Conservation (phyloP, 768 basidiomycete genomes). For the Lyophyllum semitale region DNA sequence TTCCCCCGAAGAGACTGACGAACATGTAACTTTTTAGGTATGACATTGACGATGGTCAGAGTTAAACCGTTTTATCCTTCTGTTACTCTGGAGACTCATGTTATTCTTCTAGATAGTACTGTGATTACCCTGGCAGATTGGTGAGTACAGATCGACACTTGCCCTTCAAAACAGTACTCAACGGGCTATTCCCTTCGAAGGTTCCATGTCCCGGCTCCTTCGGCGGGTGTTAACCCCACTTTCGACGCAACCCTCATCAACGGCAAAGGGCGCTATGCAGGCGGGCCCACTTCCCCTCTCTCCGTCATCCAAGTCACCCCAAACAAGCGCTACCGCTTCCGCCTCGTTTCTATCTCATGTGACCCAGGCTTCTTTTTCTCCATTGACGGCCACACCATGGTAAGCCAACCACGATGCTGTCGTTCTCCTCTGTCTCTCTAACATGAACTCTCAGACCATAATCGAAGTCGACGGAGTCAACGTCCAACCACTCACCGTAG, state of each 20-base stretch:
- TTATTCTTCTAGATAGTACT: not conserved
- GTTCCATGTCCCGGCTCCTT: constrained; percentile 36
- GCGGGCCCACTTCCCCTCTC: constrained; percentile 40
- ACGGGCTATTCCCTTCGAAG: constrained; percentile 16
- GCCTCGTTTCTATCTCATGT: constrained; percentile 54
- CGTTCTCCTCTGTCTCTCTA: constrained; percentile 12
- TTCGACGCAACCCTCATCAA: constrained; percentile 53
- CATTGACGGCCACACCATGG: constrained; percentile 40
- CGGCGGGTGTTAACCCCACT: constrained; percentile 17
- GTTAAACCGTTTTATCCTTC: not conserved
- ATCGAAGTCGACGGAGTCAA: constrained; percentile 43
- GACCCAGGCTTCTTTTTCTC: constrained; percentile 45
- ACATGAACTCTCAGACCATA: constrained; percentile 25
- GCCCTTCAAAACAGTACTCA: not conserved
- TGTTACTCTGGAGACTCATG: not conserved
- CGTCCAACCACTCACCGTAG: constrained; percentile 33
- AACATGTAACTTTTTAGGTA: too few relatives aligned
- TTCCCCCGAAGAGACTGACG: too few relatives aligned
- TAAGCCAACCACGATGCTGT: constrained; percentile 17
- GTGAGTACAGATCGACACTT: not conserved
- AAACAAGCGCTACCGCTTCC: constrained; percentile 53
- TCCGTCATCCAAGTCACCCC: constrained; percentile 44
- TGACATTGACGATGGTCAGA: not conserved
- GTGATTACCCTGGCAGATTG: constrained; percentile 4
- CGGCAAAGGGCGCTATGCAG: constrained; percentile 46